A percentile compares a stretch with the other conserved stretches of the same genome.
These are phyloP conservation scores for Tricholoma bakamatsutake DNA, from an alignment of 768 basidiomycete genomes.

Conservation along the genomic window DNA sequence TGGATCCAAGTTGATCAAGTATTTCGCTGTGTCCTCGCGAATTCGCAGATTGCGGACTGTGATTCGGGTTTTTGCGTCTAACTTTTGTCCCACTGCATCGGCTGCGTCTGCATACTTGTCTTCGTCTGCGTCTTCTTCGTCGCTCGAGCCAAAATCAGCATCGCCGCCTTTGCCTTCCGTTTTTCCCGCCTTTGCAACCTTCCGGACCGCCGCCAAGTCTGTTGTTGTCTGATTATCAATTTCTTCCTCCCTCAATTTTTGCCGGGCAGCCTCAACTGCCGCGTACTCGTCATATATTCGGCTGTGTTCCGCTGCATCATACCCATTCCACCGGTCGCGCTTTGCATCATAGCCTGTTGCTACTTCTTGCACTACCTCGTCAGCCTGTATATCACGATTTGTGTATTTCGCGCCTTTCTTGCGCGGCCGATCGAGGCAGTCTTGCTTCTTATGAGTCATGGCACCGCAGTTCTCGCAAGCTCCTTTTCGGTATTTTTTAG, in stretches of 20 bases:
- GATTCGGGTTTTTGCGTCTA: conserved; percentile 97
- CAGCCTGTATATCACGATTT: conserved; percentile 82
- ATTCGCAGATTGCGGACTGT: conserved; percentile 98
- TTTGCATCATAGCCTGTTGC: conserved; percentile 83
- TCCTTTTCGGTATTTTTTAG: conserved; percentile 95
- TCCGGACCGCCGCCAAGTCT: conserved; percentile 83
- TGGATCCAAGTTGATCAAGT: conserved; percentile 93
- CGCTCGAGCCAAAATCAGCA: conserved; percentile 93
- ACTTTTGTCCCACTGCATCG: conserved; percentile 95
- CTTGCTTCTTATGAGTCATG: conserved; percentile 84
- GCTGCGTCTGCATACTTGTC: conserved; percentile 98
- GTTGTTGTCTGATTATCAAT: conserved; percentile 97
- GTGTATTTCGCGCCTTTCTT: conserved; percentile 95
- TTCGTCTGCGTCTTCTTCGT: conserved; percentile 93
- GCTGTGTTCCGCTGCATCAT: conserved; percentile 85
- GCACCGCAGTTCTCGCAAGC: conserved; percentile 99
- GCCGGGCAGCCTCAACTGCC: conserved; percentile 84
- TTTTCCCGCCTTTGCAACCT: conserved; percentile 89
- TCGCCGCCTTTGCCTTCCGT: conserved; percentile 67
- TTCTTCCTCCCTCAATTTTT: conserved; percentile 91
- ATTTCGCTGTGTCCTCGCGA: conserved; percentile 98
- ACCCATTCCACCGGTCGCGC: conserved; percentile 98
- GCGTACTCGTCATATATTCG: conserved; percentile 90
- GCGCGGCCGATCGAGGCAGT: conserved; percentile 94
- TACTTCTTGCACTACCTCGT: conserved; percentile 85